phyloP scores from a whole-genome alignment of 2,329 filamentous ascomycete genomes.

The Fusarium stilboides region DNA sequence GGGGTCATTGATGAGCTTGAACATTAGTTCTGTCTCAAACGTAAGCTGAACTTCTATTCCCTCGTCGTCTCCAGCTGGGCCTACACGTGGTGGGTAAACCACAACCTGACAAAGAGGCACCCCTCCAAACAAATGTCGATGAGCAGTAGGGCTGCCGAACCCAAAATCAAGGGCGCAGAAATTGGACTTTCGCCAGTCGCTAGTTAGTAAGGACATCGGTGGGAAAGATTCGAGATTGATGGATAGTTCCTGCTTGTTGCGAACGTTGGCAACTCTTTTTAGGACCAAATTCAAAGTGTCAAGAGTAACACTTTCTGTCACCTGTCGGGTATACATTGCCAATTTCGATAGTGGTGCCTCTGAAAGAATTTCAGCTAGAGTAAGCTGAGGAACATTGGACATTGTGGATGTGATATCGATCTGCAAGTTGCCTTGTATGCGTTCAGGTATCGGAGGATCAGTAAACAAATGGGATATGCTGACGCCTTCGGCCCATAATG shows the following conservation, averaged over 20 bases:
- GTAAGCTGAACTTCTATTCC: conserved; percentile 54
- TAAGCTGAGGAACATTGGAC: conserved; percentile 49
- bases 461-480: conserved; percentile 56
- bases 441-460: conserved; percentile 51
- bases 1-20: conserved; percentile 52
- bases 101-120: conserved; percentile 48
- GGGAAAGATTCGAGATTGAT: conserved; percentile 56
- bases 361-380: conserved; percentile 55
- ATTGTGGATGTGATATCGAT: conserved; percentile 47
- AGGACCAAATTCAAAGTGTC: conserved; percentile 51
- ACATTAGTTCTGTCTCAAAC: conserved; percentile 53
- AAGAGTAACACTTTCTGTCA: conserved; percentile 55
- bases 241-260: conserved; percentile 56
- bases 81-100: conserved; percentile 53
- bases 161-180: conserved; percentile 54
- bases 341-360: conserved; percentile 55
- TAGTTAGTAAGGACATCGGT: conserved; percentile 54
- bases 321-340: conserved; percentile 55
- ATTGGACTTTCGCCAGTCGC: conserved; percentile 55
- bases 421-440: conserved; percentile 58
- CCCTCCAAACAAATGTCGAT: conserved; percentile 53
- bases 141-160: conserved; percentile 53
- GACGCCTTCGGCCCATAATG: conserved; percentile 56
- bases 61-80: conserved; percentile 52
- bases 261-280: conserved; percentile 51